Conservation (phyloP, 2,329 filamentous ascomycete species). For the Xylariaceae sp. region DNA sequence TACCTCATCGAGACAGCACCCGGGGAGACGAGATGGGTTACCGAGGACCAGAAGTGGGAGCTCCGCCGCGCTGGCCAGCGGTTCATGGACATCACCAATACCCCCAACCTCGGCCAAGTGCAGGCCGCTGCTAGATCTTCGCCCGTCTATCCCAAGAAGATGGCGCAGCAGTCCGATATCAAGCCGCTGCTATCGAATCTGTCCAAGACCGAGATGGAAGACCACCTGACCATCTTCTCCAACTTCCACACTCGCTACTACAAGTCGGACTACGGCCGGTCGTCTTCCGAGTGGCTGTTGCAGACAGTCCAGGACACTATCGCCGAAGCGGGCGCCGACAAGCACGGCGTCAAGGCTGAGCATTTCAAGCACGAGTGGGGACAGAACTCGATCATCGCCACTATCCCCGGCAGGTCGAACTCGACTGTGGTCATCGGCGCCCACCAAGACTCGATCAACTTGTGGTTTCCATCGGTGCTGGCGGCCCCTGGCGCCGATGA, state of each 20-base stretch:
- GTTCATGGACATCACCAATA: conserved; percentile 92
- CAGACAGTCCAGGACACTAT: conserved; percentile 66
- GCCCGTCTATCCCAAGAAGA: conserved; percentile 60
- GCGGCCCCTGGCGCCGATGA: conserved; percentile 91
- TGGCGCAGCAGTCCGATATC: conserved; percentile 58
- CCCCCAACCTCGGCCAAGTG: conserved; percentile 52
- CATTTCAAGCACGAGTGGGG: conserved; percentile 80
- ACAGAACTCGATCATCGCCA: conserved; percentile 85
- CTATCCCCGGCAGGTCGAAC: conserved; percentile 77
- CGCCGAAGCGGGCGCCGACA: conserved; percentile 59
- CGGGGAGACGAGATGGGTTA: conserved; percentile 77
- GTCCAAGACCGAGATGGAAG: conserved; percentile 66
- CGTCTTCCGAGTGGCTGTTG: conserved; percentile 85
- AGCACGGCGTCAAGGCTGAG: conserved; percentile 58
- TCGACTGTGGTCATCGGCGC: conserved; percentile 84
- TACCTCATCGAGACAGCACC: conserved; percentile 81
- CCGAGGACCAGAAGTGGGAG: conserved; percentile 92
- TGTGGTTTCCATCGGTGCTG: conserved; percentile 77
- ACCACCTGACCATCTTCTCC: conserved; percentile 70
- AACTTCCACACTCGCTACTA: conserved; percentile 79
- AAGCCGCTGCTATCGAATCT: conserved; percentile 60
- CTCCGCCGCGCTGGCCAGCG: conserved; percentile 71
- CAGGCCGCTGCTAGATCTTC: conserved; percentile 28
- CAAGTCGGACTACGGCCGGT: conserved; percentile 66
- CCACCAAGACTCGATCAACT: conserved; percentile 92